Evolutionary conservation across 306 rosid genomes (phyloP).

Genomic region (Cucurbita maxima): DNA sequence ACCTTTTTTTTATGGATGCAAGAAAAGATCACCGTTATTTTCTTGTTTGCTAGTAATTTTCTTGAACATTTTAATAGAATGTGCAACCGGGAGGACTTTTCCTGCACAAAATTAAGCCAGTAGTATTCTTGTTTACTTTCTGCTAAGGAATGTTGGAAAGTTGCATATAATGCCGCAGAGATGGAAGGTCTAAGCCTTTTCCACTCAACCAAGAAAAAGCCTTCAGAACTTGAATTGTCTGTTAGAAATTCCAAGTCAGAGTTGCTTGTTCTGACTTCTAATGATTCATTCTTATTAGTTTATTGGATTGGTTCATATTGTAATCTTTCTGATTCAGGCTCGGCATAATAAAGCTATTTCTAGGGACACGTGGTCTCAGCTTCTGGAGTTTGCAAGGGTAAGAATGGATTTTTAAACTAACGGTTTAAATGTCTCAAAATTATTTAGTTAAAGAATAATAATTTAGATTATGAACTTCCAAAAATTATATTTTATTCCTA

Average conservation of each 20-base stretch:
- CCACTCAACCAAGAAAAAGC: not conserved
- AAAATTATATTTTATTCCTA: not conserved
- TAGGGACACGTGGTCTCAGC: conserved; percentile 98
- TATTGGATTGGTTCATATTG: not conserved
- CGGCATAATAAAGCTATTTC: conserved; percentile 93
- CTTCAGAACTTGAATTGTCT: not conserved
- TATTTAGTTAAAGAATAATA: not conserved
- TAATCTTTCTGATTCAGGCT: conserved; percentile 35
- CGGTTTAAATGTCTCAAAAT: not conserved
- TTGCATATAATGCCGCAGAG: not conserved
- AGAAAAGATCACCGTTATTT: not conserved
- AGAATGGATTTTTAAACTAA: not conserved
- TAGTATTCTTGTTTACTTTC: not conserved
- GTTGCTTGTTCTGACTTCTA: not conserved
- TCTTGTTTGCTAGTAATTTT: not conserved
- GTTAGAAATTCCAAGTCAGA: not conserved
- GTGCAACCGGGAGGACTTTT: not conserved
- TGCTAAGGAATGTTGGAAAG: not conserved
- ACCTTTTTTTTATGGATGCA: not conserved
- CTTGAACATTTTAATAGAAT: not conserved
- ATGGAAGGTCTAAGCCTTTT: not conserved
- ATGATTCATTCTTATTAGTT: not conserved
- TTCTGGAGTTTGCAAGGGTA: conserved; percentile 96
- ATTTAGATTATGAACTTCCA: not conserved
- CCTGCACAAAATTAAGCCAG: not conserved